phyloP scores from a whole-genome alignment of 495 filamentous ascomycete genomes.

The Neurospora sp. region DNA sequence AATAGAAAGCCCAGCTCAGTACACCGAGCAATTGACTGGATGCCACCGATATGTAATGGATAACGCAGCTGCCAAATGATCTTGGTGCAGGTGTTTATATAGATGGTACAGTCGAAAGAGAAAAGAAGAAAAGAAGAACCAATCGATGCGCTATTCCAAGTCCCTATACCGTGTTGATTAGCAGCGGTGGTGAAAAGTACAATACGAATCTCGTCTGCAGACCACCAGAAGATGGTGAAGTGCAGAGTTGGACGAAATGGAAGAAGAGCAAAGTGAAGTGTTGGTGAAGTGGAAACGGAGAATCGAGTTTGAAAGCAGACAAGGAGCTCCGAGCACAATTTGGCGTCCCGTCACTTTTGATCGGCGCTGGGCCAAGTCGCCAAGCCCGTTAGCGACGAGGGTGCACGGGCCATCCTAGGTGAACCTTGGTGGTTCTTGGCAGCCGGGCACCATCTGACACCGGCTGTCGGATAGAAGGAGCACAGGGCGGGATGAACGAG shows the following conservation, averaged over 20 bases:
- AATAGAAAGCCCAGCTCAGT: neutral
- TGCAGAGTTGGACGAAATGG: neutral
- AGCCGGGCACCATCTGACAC: neutral
- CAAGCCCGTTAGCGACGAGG: neutral
- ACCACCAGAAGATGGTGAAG: neutral
- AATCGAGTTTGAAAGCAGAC: neutral
- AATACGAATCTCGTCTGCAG: neutral
- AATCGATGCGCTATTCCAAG: neutral
- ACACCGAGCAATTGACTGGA: neutral
- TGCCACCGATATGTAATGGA: neutral
- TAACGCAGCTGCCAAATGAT: neutral
- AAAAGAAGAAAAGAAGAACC: neutral
- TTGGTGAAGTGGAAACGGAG: neutral
- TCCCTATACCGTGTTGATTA: neutral
- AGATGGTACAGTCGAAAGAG: neutral
- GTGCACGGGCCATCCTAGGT: neutral
- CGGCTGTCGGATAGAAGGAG: neutral
- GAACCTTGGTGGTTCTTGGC: neutral
- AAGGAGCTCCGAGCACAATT: neutral
- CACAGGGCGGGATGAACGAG: neutral
- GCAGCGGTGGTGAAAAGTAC: neutral
- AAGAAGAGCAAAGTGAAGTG: neutral
- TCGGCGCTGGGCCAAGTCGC: neutral
- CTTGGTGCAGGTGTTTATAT: neutral
- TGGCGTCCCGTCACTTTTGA: neutral